Percentiles rank a stretch among this genome's conserved stretches.
phyloP scores from a whole-genome alignment of 1,284 basidiomycete species.

The Sphagnurus paluster region DNA sequence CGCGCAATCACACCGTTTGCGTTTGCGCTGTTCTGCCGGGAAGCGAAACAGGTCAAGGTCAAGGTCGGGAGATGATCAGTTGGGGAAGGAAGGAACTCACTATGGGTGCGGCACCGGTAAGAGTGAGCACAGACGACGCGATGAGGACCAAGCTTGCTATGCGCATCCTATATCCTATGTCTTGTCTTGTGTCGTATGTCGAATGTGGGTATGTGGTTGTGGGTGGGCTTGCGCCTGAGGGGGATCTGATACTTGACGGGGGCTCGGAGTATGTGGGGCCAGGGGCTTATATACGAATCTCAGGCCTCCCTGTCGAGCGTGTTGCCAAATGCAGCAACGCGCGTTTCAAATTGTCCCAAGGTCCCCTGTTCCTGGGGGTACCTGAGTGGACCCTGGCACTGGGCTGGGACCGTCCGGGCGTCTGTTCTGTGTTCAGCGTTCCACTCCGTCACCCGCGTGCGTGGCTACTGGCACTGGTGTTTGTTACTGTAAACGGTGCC shows the following conservation, averaged over 20 bases:
- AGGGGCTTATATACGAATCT: conserved; percentile 15
- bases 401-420: too few relatives aligned
- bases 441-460: too few relatives aligned
- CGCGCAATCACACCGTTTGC: conserved; percentile 20
- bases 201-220: too few relatives aligned
- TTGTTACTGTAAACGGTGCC: too few relatives aligned
- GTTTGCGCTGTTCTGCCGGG: conserved; percentile 14
- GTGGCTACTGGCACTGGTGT: too few relatives aligned
- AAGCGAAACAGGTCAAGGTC: too few relatives aligned
- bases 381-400: too few relatives aligned
- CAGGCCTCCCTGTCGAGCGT: conserved; percentile 2
- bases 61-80: too few relatives aligned
- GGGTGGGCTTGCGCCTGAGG: too few relatives aligned
- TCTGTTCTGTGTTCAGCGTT: too few relatives aligned
- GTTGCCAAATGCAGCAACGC: conserved; percentile 16
- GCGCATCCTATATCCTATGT: conserved; percentile 16
- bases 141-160: conserved; percentile 16
- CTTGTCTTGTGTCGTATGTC: too few relatives aligned
- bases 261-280: not conserved
- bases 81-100: conserved; percentile 19
- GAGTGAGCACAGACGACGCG: conserved; percentile 21
- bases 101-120: conserved; percentile 21
- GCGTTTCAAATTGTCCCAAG: conserved; percentile 15
- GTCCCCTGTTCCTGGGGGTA: conserved; percentile 16
- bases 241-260: conserved; percentile 5